Evolutionary conservation across 1,284 basidiomycete genomes (phyloP), one percentile per base, ranked within the genome.

Genomic region (Ganoderma sp.): DNA sequence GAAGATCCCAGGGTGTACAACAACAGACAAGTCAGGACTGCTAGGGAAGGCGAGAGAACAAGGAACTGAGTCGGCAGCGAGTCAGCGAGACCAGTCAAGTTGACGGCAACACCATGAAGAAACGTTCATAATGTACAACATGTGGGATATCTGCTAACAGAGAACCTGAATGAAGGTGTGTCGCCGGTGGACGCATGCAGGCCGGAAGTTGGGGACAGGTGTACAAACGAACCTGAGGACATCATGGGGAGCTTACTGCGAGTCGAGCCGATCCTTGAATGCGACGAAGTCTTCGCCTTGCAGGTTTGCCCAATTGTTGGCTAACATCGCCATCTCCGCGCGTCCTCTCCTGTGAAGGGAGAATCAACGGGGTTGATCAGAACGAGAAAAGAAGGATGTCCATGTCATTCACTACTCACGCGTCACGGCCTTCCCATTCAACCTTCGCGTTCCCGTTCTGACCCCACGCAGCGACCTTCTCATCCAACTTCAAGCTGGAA

Each of bases 361-460:
- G 6, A 54, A 25, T 43, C 37, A 52, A 43, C 25, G 7, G 22
- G 22, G 22, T 28, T 60, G 34, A 58, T 22, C 25, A 50, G 14
- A 12, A 28, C 14, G 3, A 22, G 3, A 15, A 41, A 14, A 54
- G 9, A 37, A 62, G 28, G 59, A 48, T 39, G 17, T 58, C 28
- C 54, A 48, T 45, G 17, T 58, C 28, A 22, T 17, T 45, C 37
- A 14, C 42, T 5, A 68, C 72, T 66, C 17, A 72, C 74, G 64
- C 67, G 7, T 73, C 69, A 7, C 74, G 72, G 0, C 39, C 42
- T 28, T 67, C 57, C 74, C 74, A 75, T 22, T 75, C 74, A 7
- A n/a, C n/a, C 28, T 66, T 62, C 17, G 66, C 43, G 52, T 52
- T 61, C 15, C 73, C 71, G 14, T 66, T 64, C 37, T 69, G 63